Evolutionary conservation across 1,284 basidiomycete species (phyloP).

Genomic region (Irpex lacteus): DNA sequence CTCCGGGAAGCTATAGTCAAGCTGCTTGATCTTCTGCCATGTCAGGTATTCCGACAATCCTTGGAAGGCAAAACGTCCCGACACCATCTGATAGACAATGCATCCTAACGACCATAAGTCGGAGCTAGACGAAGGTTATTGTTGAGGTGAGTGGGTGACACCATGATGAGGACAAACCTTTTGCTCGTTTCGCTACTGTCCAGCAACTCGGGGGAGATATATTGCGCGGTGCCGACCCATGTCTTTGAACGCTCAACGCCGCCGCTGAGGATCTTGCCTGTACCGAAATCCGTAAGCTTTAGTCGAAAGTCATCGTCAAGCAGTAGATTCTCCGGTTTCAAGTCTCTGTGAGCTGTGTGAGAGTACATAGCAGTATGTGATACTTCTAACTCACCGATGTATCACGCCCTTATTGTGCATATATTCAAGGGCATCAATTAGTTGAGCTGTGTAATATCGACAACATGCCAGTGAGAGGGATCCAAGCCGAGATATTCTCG

Average conservation of each 20-base stretch:
- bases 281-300: constrained; percentile 97
- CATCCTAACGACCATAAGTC: constrained; percentile 99
- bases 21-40: constrained; percentile 75
- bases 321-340: constrained; percentile 93
- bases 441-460: constrained; percentile 83
- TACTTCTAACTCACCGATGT: constrained; percentile 59
- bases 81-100: constrained; percentile 95
- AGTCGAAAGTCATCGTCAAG: constrained; percentile 83
- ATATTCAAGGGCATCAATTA: constrained; percentile 84
- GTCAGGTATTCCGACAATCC: constrained; percentile 83
- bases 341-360: constrained; percentile 46
- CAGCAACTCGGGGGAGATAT: constrained; percentile 91
- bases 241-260: constrained; percentile 63
- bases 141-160: not conserved
- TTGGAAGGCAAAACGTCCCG: constrained; percentile 89
- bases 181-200: constrained; percentile 71
- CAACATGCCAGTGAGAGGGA: constrained; percentile 78
- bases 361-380: not conserved
- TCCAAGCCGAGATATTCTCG: constrained; percentile 74
- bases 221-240: constrained; percentile 97
- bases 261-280: constrained; percentile 81
- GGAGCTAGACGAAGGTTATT: constrained; percentile 49
- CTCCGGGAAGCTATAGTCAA: constrained; percentile 73
- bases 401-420: constrained; percentile 89
- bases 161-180: constrained; percentile 41